Evolutionary conservation across 2,329 filamentous ascomycete species (phyloP).

Genomic region (Epichloe hybrida): DNA sequence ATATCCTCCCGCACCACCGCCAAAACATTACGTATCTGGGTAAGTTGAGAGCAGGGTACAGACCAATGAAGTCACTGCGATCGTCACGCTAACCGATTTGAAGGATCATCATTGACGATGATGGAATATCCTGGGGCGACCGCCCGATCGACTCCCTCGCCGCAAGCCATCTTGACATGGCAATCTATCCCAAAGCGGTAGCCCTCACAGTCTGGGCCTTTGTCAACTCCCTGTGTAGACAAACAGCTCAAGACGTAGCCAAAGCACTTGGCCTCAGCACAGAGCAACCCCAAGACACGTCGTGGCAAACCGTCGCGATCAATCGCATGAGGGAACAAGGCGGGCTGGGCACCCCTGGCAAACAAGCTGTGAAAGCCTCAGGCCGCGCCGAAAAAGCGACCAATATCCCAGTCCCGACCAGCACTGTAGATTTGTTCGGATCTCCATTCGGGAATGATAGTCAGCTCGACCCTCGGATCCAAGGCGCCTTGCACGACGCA

Average conservation of each 20-base stretch:
- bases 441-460: slow-evolving; percentile 14
- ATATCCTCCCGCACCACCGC: slow-evolving; percentile 45
- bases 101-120: slow-evolving; percentile 37
- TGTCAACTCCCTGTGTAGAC: slow-evolving; percentile 30
- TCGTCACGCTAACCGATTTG: slow-evolving; percentile 1
- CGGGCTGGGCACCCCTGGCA: slow-evolving; percentile 10
- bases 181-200: slow-evolving; percentile 40
- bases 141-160: slow-evolving; percentile 33
- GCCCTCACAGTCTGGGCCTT: slow-evolving; percentile 39
- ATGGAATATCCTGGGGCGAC: slow-evolving; percentile 33
- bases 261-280: slow-evolving; percentile 30
- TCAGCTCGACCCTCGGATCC: slow-evolving; percentile 22
- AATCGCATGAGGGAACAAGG: slow-evolving; percentile 15
- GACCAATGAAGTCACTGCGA: too few relatives aligned
- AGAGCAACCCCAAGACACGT: slow-evolving; percentile 13
- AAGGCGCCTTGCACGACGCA: slow-evolving; percentile 20
- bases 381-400: slow-evolving; percentile 14
- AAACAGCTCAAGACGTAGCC: slow-evolving; percentile 29
- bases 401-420: slow-evolving; percentile 12
- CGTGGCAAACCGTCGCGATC: slow-evolving; percentile 20
- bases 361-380: slow-evolving; percentile 12
- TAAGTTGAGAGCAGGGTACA: slow-evolving; percentile 23
- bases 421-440: slow-evolving; percentile 13
- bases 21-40: slow-evolving; percentile 46
- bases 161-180: slow-evolving; percentile 31